Evolutionary conservation across 768 basidiomycete species (phyloP), one percentile per base, ranked within the genome.

Genomic region (Candolleomyces eurysporus): DNA sequence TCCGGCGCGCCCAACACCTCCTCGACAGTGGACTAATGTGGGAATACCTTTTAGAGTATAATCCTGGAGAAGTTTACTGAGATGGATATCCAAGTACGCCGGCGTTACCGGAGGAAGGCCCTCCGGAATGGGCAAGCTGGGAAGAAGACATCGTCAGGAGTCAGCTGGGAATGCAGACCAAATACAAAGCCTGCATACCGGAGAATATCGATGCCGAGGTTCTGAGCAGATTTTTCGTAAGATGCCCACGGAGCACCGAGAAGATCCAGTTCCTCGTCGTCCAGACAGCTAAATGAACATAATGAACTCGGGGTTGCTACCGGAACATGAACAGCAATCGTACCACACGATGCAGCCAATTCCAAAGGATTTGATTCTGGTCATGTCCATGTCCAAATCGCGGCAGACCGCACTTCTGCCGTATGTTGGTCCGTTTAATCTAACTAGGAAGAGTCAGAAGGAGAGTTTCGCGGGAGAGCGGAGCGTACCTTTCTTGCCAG

Each of bases 1-100:
- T 0, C 96, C 96, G 0, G 96, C 96, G 17, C 96, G 84, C 3
- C 96, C 96, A 7, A 98, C 90, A 4, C 96, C 96, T 16, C 96
- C 96, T 17, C 96, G 85, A 71, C 96, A 98, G 67, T 98, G 96
- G 13, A 90, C 90, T 11, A 96, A 81, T 9, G 95, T 82, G 9
- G 85, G 81, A 0, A 83, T 69, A 2, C 95, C 93, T 5, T 76
- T 77, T 4, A 95, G 77, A 0, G 94, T 90, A 68, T 96, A 96
- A 4, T 72, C 71, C 21, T 83, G 72, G 48, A 95, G 88, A 58
- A 96, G 72, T 48, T 80, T 76, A 7, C 80, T 78, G 3, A 98
- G 76, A 59, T 90, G 82, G 0, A 70, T 76, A 69, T 97, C 91
- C 32, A 98, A 75, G 16, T 69, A 78, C 13, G 76, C 68, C 14